A percentile compares a stretch with the other conserved stretches of the same genome.
Evolutionary conservation across 108 stramenopile genomes (phyloP).

Genomic region (Nitzschia sp.): DNA sequence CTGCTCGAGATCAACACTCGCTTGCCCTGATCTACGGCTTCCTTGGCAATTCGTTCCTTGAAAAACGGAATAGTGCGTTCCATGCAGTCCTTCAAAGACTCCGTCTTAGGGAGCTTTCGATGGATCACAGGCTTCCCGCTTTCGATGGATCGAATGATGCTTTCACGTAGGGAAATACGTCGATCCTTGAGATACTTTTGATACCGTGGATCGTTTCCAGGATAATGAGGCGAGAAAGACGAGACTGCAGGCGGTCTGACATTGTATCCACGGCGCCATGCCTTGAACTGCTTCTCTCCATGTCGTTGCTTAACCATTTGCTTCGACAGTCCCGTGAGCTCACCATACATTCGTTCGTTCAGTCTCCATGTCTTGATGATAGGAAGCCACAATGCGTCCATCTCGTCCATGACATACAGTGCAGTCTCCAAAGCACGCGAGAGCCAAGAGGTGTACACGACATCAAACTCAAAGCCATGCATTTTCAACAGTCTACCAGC

Average conservation of each 20-base stretch:
- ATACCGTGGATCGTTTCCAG: slow-evolving; percentile 88
- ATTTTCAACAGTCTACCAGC: slow-evolving; percentile 79
- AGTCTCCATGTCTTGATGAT: slow-evolving; percentile 92
- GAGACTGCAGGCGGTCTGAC: slow-evolving; percentile 84
- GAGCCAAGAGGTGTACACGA: slow-evolving; percentile 97
- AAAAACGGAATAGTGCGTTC: slow-evolving; percentile 92
- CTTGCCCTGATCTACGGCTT: slow-evolving; percentile 90
- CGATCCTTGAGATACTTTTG: slow-evolving; percentile 82
- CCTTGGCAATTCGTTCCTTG: slow-evolving; percentile 83
- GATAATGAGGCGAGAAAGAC: slow-evolving; percentile 75
- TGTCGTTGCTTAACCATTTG: slow-evolving; percentile 90
- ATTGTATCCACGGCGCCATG: slow-evolving; percentile 89
- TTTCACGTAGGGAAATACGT: slow-evolving; percentile 71
- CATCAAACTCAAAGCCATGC: slow-evolving; percentile 94
- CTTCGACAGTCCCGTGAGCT: slow-evolving; percentile 90
- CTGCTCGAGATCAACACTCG: slow-evolving; percentile 93
- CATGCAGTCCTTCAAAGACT: slow-evolving; percentile 73
- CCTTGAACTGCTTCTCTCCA: slow-evolving; percentile 92
- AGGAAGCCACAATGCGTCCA: slow-evolving; percentile 90
- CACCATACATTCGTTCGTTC: slow-evolving; percentile 91
- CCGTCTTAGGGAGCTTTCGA: slow-evolving; percentile 87
- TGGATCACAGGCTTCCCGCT: slow-evolving; percentile 58
- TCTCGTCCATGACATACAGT: slow-evolving; percentile 87
- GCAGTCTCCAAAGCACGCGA: slow-evolving; percentile 90
- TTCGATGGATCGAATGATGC: slow-evolving; percentile 81